These are phyloP conservation scores for Penicillium sp. DNA, from an alignment of 2,329 filamentous ascomycete species.

Conservation along the genomic window DNA sequence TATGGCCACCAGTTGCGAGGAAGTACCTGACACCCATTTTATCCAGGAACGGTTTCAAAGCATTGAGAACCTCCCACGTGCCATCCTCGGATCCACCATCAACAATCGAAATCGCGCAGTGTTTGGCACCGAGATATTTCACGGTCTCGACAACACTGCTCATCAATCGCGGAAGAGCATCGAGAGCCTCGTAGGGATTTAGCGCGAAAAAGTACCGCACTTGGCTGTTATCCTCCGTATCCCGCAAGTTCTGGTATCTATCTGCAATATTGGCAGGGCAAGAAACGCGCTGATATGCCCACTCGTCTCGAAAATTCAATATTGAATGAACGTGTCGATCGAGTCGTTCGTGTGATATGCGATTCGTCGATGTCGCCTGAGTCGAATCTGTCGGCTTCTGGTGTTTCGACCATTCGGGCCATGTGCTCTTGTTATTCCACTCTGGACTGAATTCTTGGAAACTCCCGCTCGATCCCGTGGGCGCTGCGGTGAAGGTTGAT, in stretches of 20 bases:
- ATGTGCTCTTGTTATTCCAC: constrained; percentile 4
- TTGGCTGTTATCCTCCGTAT: not conserved
- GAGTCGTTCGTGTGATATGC: constrained; percentile 1
- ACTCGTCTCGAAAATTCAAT: constrained; percentile 3
- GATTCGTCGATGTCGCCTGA: not conserved
- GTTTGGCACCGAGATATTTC: constrained; percentile 51
- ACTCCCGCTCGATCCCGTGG: not conserved
- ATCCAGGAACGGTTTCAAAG: constrained; percentile 43
- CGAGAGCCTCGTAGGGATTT: constrained; percentile 49
- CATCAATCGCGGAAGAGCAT: constrained; percentile 52
- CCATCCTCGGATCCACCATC: constrained; percentile 59
- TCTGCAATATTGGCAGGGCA: constrained; percentile 4
- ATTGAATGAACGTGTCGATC: constrained; percentile 3
- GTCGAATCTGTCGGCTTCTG: no score
- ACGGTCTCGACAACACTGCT: constrained; percentile 54
- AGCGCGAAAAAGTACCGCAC: constrained; percentile 54
- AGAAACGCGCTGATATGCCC: not conserved
- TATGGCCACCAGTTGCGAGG: constrained; percentile 32
- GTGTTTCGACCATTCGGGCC: constrained; percentile 4
- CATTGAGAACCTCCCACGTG: constrained; percentile 52
- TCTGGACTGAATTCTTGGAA: not conserved
- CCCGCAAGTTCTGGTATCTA: constrained; percentile 3
- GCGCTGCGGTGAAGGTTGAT: not conserved
- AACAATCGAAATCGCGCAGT: constrained; percentile 56
- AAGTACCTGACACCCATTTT: constrained; percentile 23